phyloP scores from a whole-genome alignment of 208 protist species.

The Sergeia podlipaevii region DNA sequence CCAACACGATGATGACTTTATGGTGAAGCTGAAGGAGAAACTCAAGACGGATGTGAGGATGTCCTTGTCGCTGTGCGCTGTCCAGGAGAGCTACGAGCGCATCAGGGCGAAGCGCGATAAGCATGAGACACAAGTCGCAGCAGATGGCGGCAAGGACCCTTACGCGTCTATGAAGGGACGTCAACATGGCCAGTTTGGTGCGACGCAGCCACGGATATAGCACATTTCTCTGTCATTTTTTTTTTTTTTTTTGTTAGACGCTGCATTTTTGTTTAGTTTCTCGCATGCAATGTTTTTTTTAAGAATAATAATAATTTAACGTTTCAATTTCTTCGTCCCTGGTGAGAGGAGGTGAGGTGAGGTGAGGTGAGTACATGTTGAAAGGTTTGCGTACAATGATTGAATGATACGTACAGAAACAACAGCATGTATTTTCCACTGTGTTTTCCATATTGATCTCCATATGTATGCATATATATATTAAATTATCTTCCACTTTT shows the following conservation, averaged over 20 bases:
- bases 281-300: too few species aligned
- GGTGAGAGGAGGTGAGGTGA: too few species aligned
- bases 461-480: too few species aligned
- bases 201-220: slow-evolving; percentile 54
- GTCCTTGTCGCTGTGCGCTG: slow-evolving; percentile 76
- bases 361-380: too few species aligned
- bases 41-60: slow-evolving; percentile 73
- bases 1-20: slow-evolving; percentile 80
- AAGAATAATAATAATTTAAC: too few species aligned
- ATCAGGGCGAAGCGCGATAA: slow-evolving; percentile 77
- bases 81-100: slow-evolving; percentile 80
- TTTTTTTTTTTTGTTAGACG: slow-evolving; percentile 13
- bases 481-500: too few species aligned
- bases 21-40: slow-evolving; percentile 62
- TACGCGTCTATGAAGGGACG: slow-evolving; percentile 62
- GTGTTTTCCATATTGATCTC: too few species aligned
- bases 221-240: background rate
- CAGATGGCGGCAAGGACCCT: slow-evolving; percentile 69
- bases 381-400: too few species aligned
- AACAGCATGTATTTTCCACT: too few species aligned
- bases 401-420: too few species aligned
- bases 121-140: slow-evolving; percentile 74
- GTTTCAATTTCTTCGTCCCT: too few species aligned
- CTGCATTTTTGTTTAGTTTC: background rate
- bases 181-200: slow-evolving; percentile 57